Evolutionary conservation across 129 eudicot species (phyloP).

Genomic region (Flaveria ramosissima): DNA sequence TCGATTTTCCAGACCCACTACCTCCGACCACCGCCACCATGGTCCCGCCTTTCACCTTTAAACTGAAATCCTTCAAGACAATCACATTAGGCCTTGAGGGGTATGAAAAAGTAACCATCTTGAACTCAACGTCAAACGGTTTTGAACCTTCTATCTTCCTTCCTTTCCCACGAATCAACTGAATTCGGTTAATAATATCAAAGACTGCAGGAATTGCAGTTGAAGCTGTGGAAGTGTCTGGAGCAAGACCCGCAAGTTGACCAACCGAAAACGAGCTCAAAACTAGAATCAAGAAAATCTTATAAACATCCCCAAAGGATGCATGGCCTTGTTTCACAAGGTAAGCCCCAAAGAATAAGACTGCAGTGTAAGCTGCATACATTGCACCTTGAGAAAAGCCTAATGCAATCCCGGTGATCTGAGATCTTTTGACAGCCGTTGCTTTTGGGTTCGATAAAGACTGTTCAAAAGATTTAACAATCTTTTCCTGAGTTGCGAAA

Average conservation of each 20-base stretch:
- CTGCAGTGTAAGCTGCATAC: constrained; percentile 72
- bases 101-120: constrained; percentile 63
- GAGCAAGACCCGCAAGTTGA: constrained; percentile 88
- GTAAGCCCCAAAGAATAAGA: constrained; percentile 69
- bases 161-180: constrained; percentile 51
- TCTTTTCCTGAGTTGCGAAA: constrained; percentile 66
- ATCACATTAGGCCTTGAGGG: constrained; percentile 69
- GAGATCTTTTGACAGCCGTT: constrained; percentile 56
- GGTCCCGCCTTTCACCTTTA: constrained; percentile 67
- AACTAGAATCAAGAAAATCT: constrained; percentile 80
- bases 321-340: constrained; percentile 54
- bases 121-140: constrained; percentile 62
- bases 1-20: constrained; percentile 84
- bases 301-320: constrained; percentile 64
- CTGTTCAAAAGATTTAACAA: constrained; percentile 58
- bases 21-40: constrained; percentile 89
- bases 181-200: constrained; percentile 48
- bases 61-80: constrained; percentile 60
- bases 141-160: constrained; percentile 54
- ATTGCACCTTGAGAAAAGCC: constrained; percentile 84
- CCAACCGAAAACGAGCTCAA: constrained; percentile 87
- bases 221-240: constrained; percentile 70
- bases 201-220: constrained; percentile 63
- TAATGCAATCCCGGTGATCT: constrained; percentile 64
- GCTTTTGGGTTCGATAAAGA: constrained; percentile 57